Percentiles rank a stretch among this genome's conserved stretches.
Conservation (phyloP, 192 early-diverging fungal genomes). For the Linnemannia schmuckeri region DNA sequence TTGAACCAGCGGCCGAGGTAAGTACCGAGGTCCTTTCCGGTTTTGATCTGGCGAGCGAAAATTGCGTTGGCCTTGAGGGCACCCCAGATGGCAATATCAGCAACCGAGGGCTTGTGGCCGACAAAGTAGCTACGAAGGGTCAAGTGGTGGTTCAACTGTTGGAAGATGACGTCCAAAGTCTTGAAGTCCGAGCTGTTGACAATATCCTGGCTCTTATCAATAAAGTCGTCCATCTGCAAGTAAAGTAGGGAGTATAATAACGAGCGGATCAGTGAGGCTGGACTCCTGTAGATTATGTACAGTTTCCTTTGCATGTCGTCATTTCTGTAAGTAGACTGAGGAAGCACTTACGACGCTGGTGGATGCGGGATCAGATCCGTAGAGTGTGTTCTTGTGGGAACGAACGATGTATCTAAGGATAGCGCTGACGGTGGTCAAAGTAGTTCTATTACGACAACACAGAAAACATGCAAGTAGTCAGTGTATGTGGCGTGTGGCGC, state of each 20-base stretch:
- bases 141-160: slow-evolving; percentile 85
- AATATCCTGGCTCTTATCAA: slow-evolving; percentile 76
- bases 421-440: slow-evolving; percentile 40
- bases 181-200: slow-evolving; percentile 77
- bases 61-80: slow-evolving; percentile 81
- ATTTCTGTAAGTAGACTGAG: background rate
- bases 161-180: slow-evolving; percentile 75
- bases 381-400: slow-evolving; percentile 52
- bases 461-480: background rate
- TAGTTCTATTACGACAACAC: slow-evolving; percentile 19
- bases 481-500: background rate
- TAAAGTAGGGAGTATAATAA: background rate
- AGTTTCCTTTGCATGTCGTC: background rate
- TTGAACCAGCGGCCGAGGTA: slow-evolving; percentile 88
- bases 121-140: slow-evolving; percentile 84
- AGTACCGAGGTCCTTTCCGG: slow-evolving; percentile 73
- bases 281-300: background rate
- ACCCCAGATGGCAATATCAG: slow-evolving; percentile 92
- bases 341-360: slow-evolving; percentile 32
- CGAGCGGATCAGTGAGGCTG: background rate
- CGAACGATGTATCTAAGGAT: slow-evolving; percentile 51
- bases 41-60: slow-evolving; percentile 86
- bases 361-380: slow-evolving; percentile 43
- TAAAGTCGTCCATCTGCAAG: slow-evolving; percentile 75
- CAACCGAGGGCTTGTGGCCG: slow-evolving; percentile 81